Conservation (phyloP, 768 basidiomycete genomes). For the Lactifluus volemus region DNA sequence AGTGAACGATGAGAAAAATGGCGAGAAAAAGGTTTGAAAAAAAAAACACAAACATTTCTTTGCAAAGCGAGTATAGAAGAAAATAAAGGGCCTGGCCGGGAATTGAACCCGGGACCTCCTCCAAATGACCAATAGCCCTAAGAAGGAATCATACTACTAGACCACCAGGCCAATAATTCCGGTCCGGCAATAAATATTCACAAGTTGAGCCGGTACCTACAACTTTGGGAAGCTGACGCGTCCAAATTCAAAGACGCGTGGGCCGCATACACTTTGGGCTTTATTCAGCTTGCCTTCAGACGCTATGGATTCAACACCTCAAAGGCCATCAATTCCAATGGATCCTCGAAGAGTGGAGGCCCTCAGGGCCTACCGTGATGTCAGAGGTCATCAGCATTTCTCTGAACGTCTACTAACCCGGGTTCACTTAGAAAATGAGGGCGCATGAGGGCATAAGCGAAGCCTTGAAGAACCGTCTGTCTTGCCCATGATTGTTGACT, state of each 20-base stretch:
- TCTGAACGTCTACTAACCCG: constrained; percentile 12
- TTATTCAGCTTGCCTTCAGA: background rate
- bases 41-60: background rate
- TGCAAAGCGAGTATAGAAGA: background rate
- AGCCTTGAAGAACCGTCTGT: constrained; percentile 83
- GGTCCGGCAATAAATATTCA: fast-evolving
- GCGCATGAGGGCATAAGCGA: constrained; percentile 83
- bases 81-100: constrained; percentile 56
- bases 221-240: constrained; percentile 22
- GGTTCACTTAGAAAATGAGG: constrained; percentile 78
- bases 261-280: background rate
- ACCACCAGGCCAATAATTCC: constrained; percentile 29
- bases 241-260: constrained; percentile 17
- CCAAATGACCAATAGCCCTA: constrained; percentile 38
- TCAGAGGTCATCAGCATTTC: constrained; percentile 24
- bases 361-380: constrained; percentile 69
- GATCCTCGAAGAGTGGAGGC: constrained; percentile 69
- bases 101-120: constrained; percentile 89
- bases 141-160: constrained; percentile 58
- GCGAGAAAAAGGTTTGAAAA: background rate
- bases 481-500: background rate
- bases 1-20: background rate
- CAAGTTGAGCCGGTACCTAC: background rate
- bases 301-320: constrained; percentile 23
- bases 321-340: constrained; percentile 37